A percentile compares a stretch with the other conserved stretches of the same genome.
These are phyloP conservation scores for Trametopsis cervina DNA, from an alignment of 768 basidiomycete genomes.

Conservation along the genomic window DNA sequence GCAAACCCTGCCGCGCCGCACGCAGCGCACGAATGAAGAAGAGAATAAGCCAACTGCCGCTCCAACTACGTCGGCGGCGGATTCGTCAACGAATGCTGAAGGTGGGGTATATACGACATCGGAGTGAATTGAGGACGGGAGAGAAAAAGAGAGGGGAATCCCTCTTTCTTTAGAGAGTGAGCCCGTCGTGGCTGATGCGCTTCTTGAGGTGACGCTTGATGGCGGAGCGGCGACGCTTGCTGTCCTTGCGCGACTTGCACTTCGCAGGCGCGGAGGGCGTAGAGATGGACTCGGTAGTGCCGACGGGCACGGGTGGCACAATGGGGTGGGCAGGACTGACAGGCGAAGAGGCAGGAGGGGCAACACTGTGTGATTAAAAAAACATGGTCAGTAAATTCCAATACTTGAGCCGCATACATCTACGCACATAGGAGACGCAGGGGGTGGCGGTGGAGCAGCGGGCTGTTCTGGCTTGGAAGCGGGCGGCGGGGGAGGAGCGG, in stretches of 20 bases:
- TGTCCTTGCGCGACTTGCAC: not conserved
- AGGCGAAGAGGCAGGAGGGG: not conserved
- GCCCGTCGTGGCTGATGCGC: conserved; percentile 8
- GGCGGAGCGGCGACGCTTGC: conserved; percentile 5
- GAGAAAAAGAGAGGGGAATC: not conserved
- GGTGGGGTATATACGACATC: conserved; percentile 6
- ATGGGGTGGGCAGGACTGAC: not conserved
- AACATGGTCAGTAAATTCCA: not conserved
- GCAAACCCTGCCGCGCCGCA: not conserved
- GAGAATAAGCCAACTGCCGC: not conserved
- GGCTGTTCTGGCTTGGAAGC: not conserved
- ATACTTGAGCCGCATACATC: not conserved
- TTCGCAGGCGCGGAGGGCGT: not conserved
- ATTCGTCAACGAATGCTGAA: not conserved
- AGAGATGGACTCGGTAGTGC: not conserved
- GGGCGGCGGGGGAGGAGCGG: not conserved
- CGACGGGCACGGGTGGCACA: not conserved
- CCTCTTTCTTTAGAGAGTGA: conserved; percentile 2
- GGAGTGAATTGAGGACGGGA: not conserved
- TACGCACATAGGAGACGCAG: not conserved
- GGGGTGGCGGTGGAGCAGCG: not conserved
- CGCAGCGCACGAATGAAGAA: not conserved
- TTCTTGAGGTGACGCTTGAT: conserved; percentile 11
- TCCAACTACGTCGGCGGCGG: not conserved
- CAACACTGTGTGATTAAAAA: too few relatives aligned